A percentile compares a stretch with the other conserved stretches of the same genome.
Evolutionary conservation across 495 filamentous ascomycete species (phyloP).

Genomic region (Penicillium psychrofluorescens): DNA sequence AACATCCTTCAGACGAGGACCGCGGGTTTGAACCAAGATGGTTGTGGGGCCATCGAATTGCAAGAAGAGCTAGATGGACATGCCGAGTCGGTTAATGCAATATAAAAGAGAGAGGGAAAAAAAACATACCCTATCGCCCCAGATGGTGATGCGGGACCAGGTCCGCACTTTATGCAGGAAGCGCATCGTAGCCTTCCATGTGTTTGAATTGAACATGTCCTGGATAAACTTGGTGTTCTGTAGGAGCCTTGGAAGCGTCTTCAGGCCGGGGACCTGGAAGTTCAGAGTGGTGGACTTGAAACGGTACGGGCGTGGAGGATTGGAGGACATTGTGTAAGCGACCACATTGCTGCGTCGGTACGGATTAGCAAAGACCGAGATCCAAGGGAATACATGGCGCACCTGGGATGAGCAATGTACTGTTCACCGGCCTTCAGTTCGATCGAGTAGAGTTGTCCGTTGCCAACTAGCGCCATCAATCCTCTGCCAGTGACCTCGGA

Average conservation of each 20-base stretch:
- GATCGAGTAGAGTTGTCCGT: slow-evolving; percentile 81
- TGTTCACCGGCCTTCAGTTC: slow-evolving; percentile 71
- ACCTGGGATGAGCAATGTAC: slow-evolving; percentile 78
- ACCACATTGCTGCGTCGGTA: slow-evolving; percentile 61
- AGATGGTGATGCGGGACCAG: slow-evolving; percentile 71
- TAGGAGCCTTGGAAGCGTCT: slow-evolving; percentile 45
- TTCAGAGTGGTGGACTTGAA: slow-evolving; percentile 69
- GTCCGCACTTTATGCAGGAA: slow-evolving; percentile 61
- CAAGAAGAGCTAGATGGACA: slow-evolving; percentile 59
- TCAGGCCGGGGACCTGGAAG: slow-evolving; percentile 66
- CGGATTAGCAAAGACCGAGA: slow-evolving; percentile 9
- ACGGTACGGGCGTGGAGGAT: slow-evolving; percentile 72
- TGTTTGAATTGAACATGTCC: slow-evolving; percentile 56
- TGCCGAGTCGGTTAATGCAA: slow-evolving; percentile 1
- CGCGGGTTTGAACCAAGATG: slow-evolving; percentile 78
- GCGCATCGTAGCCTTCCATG: slow-evolving; percentile 59
- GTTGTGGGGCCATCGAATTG: slow-evolving; percentile 81
- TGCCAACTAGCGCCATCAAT: slow-evolving; percentile 73
- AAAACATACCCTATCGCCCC: slow-evolving; percentile 71
- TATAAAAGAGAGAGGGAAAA: background rate
- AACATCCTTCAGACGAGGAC: slow-evolving; percentile 65
- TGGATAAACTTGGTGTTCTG: slow-evolving; percentile 63
- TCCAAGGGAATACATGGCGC: slow-evolving; percentile 2
- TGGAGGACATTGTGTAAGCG: slow-evolving; percentile 72
- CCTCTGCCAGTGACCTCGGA: slow-evolving; percentile 81